Conservation (phyloP, 176 grass and related monocot genomes). For the Triticum monococcum region DNA sequence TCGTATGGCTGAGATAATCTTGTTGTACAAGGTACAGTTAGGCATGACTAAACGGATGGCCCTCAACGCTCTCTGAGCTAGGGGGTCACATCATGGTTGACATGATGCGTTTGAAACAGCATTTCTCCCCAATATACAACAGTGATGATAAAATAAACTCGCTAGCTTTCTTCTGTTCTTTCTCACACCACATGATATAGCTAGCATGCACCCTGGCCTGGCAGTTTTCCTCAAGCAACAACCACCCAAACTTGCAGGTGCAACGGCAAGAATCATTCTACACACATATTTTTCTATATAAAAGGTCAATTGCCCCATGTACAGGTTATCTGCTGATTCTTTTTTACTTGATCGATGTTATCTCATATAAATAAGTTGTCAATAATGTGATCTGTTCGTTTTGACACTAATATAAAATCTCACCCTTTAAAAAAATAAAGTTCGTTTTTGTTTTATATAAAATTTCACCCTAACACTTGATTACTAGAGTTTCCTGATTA, state of each 20-base stretch:
- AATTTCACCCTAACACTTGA: too few relatives aligned
- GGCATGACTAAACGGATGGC: conserved; percentile 19
- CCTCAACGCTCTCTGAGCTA: neutral
- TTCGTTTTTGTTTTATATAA: too few relatives aligned
- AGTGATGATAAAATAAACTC: neutral
- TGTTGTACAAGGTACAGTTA: neutral
- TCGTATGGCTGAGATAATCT: conserved; percentile 9
- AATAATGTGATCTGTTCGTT: neutral
- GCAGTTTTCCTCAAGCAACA: neutral
- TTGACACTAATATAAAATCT: neutral
- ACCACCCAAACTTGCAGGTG: neutral
- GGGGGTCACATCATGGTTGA: neutral
- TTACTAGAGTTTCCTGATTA: too few relatives aligned
- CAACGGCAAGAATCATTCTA: neutral
- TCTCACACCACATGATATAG: neutral
- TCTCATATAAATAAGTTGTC: neutral
- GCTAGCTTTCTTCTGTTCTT: neutral
- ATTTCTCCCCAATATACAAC: neutral
- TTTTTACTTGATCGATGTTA: neutral
- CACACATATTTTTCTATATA: neutral
- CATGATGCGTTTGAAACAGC: neutral
- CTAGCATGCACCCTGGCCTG: too few relatives aligned
- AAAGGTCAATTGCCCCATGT: neutral
- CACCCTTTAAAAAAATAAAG: too few relatives aligned
- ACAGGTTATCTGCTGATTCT: neutral